Evolutionary conservation across 2,329 filamentous ascomycete genomes (phyloP), one percentile per base, ranked within the genome.

Genomic region (Xylaria sp.): DNA sequence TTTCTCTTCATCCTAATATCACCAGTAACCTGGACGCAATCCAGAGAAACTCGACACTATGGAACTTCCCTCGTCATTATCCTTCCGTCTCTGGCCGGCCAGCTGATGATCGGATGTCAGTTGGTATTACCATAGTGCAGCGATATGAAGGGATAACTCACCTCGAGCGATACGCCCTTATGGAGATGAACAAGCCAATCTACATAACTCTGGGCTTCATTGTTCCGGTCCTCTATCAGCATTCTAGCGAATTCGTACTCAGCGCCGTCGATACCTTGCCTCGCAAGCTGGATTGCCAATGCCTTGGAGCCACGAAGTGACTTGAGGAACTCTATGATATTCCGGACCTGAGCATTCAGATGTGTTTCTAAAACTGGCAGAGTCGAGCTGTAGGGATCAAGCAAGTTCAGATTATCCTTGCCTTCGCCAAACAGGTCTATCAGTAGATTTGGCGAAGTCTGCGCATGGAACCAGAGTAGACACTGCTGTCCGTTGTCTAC

Each of bases 171-270:
- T 73, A 99, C 96, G 74, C 92, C 91, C 76, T 95, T 91, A 82
- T 99, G 96, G 71, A 98, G 87, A 81, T 97, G 93, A 67, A 99
- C 96, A 77, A 99, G 85, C 96, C 96, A 99, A 82, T 99, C 96
- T 41, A 98, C 96, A 81, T 98, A 99, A 79, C 93, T 97, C 82
- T 97, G 94, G 44, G 96, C 96, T 83, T 99, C 96, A 74, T 97
- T 97, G 80, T 98, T 98, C 73, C 96, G 89, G 78, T 99, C 96
- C 82, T 99, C 96, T 39, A 97, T 90, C 73, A 99, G 82, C 82
- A 97, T 85, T 63, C 94, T 86, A 8, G 96, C 96, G 84, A 98
- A 99, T 81, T 99, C 96, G 77, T 94, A 98, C 81, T 99, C 96
- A 2, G 94, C 93, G 0, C 96, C 96, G 77, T 99, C 96, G 3